Base-by-base conservation (phyloP, 345 rosid genomes). In the Syzygium jambos region DNA sequence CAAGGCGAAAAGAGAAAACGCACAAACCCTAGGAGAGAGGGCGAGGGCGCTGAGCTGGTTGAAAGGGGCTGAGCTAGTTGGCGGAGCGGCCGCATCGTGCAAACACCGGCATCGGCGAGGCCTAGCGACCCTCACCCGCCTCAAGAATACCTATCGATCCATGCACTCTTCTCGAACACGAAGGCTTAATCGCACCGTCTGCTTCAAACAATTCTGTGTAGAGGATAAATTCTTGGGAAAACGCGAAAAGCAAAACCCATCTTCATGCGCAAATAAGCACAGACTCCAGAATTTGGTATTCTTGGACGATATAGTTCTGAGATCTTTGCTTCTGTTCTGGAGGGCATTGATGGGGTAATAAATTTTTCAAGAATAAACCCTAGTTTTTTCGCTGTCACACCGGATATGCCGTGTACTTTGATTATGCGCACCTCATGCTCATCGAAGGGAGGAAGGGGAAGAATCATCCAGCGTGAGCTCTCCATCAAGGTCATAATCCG, bases 401-500 rank as follows among this genome's bases (percentile, higher is more conserved):
- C 6, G 0, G 6, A 57, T 23, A 27, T 5, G 23, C 1, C 0
- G 0, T 23, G 22, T 27, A 10, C 14, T 56, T 10, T 3, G 63
- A 57, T 57, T 12, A 10, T 23, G 63, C 2, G 59, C 8, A 2
- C 43, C 43, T 2, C 43, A 4, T 41, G 43, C 43, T 41, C 43
- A 41, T 41, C 43, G 43, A 41, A 41, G 43, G 1, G 43, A 5
- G 43, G 43, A 41, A 41, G 43, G 43, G 43, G 43, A 41, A 41
- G 43, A 6, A 41, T 41, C 43, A 41, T 41, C 43, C 43, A 41
- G 43, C 43, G 43, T 41, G 43, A 41, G 43, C 43, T 41, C 43
- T 41, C 5, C 43, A 41, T 41, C 43, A 41, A 41, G 43, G 43
- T 41, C 5, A 41, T 41, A 41, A 41, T 41, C 43, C 43, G 6